phyloP scores from a whole-genome alignment of 1,284 basidiomycete genomes.

The Irpex sp. region DNA sequence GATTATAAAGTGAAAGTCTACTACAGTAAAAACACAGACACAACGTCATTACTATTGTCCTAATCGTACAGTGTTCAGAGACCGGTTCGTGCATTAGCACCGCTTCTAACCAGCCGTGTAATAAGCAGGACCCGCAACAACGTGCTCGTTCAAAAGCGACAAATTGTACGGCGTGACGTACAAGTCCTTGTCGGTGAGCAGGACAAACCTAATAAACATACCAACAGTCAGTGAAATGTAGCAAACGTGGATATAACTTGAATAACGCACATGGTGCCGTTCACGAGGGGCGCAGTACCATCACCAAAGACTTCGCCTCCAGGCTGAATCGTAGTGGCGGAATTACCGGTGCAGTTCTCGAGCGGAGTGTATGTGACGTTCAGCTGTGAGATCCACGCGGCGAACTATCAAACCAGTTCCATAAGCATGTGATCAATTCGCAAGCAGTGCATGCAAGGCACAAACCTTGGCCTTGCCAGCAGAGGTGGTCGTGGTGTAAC shows the following conservation, averaged over 20 bases:
- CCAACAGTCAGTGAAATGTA: neutral
- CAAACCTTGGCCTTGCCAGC: constrained; percentile 41
- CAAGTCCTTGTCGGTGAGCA: constrained; percentile 47
- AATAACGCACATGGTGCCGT: constrained; percentile 44
- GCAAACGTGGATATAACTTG: neutral
- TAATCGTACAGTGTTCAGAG: too few species aligned
- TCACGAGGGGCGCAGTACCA: constrained; percentile 34
- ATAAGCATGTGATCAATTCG: constrained; percentile 16
- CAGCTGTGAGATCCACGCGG: constrained; percentile 56
- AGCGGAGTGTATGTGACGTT: constrained; percentile 63
- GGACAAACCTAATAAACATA: constrained; percentile 41
- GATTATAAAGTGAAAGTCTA: too few species aligned
- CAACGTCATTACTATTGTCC: too few species aligned
- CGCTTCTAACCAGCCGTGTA: constrained; percentile 41
- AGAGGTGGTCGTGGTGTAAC: constrained; percentile 48
- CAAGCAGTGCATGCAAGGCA: constrained; percentile 4
- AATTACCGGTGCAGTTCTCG: constrained; percentile 34
- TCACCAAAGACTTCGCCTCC: constrained; percentile 40
- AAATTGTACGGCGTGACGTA: constrained; percentile 62
- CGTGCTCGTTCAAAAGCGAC: constrained; percentile 47
- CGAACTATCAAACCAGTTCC: constrained; percentile 25
- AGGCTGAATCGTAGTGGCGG: constrained; percentile 48
- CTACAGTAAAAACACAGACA: too few species aligned
- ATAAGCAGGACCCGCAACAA: constrained; percentile 56
- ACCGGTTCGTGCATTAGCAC: too few species aligned